Evolutionary conservation across 2,329 filamentous ascomycete species (phyloP).

Genomic region (Penicillium italicum): DNA sequence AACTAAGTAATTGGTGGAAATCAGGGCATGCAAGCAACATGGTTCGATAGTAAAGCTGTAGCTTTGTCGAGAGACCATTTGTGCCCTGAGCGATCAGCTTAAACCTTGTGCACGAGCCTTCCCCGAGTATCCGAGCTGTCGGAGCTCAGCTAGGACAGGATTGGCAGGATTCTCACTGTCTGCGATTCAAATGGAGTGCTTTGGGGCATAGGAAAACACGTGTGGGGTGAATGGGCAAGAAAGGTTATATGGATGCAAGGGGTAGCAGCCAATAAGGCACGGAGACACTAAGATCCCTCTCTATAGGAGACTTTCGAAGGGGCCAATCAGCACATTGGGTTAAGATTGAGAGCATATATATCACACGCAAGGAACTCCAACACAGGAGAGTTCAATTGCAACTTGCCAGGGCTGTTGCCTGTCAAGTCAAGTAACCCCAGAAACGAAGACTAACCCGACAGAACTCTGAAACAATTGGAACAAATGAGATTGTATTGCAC

Average conservation of each 20-base stretch:
- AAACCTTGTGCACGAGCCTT: conserved; percentile 16
- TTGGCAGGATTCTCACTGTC: conserved; percentile 4
- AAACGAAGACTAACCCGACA: background rate
- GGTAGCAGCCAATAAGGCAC: background rate
- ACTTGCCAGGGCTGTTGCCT: conserved; percentile 1
- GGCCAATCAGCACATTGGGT: background rate
- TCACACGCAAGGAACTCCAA: conserved; percentile 25
- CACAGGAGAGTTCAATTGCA: conserved; percentile 9
- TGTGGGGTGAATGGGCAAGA: conserved; percentile 7
- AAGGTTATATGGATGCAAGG: conserved; percentile 23
- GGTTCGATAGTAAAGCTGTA: conserved; percentile 7
- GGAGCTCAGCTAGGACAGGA: background rate
- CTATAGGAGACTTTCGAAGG: conserved; percentile 4
- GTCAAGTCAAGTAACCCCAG: background rate
- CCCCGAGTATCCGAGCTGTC: conserved; percentile 11
- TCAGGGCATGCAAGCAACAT: background rate
- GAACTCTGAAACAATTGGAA: background rate
- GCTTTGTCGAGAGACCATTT: background rate
- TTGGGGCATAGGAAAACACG: conserved; percentile 11
- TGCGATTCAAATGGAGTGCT: background rate
- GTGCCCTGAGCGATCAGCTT: conserved; percentile 1
- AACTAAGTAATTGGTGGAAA: background rate
- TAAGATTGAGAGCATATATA: conserved; percentile 6
- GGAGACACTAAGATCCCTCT: background rate
- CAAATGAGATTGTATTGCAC: conserved; percentile 7